These are phyloP conservation scores for Colletotrichum tropicicola DNA, from an alignment of 2,329 filamentous ascomycete species.

Conservation along the genomic window DNA sequence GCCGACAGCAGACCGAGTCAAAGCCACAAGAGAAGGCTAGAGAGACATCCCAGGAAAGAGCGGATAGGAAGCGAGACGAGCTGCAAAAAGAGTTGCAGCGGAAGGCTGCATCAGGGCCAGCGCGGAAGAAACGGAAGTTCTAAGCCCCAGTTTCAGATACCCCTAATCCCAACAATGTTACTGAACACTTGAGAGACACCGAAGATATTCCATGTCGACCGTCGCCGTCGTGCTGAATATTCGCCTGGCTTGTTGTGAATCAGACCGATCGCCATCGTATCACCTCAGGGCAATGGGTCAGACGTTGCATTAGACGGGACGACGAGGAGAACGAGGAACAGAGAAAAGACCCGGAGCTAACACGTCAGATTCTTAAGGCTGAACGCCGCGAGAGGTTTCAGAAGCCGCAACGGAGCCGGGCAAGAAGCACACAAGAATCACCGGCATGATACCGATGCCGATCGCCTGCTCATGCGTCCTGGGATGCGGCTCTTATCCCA, in stretches of 20 bases:
- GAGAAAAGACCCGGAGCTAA: no score
- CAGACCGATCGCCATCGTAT: no score
- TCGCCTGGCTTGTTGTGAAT: not conserved
- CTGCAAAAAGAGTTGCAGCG: constrained; percentile 59
- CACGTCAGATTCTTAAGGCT: not conserved
- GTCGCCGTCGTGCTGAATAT: not conserved
- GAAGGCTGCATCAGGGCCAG: constrained; percentile 58
- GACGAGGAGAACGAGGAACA: no score
- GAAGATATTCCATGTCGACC: not conserved
- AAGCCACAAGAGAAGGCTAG: constrained; percentile 42
- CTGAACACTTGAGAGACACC: not conserved
- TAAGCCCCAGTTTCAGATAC: constrained; percentile 36
- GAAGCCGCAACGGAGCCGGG: not conserved
- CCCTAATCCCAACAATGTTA: not conserved
- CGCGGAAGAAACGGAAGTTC: constrained; percentile 66
- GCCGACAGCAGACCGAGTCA: constrained; percentile 30
- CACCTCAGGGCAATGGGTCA: no score
- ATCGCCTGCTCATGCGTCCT: not conserved
- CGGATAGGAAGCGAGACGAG: constrained; percentile 60
- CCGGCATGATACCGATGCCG: not conserved
- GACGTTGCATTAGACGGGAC: no score
- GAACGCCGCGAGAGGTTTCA: not conserved
- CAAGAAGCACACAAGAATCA: not conserved
- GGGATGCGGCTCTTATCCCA: constrained; percentile 5
- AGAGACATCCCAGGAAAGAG: constrained; percentile 55